A percentile compares a stretch with the other conserved stretches of the same genome.
These are phyloP conservation scores for Geosmithia flava DNA, from an alignment of 2,329 filamentous ascomycete species.

Conservation along the genomic window DNA sequence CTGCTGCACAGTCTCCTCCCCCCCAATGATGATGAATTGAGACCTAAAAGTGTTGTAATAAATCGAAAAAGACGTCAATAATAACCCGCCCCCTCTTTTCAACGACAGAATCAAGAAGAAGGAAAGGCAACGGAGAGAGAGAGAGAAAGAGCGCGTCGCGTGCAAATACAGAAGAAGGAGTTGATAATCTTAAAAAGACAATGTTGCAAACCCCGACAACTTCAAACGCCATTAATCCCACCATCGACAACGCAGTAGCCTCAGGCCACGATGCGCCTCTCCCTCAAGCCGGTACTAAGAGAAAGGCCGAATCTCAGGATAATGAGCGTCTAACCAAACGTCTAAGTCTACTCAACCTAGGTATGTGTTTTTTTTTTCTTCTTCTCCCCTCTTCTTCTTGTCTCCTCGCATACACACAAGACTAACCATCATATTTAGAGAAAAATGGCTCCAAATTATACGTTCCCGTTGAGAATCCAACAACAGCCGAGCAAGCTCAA, in stretches of 20 bases:
- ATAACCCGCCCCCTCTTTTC: no score
- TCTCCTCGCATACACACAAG: slow-evolving; percentile 5
- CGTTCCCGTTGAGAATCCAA: slow-evolving; percentile 45
- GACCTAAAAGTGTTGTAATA: no score
- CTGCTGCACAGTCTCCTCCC: no score
- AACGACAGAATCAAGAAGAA: no score
- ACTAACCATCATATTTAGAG: slow-evolving; percentile 27
- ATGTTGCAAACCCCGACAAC: slow-evolving; percentile 5
- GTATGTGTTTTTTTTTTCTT: slow-evolving; percentile 35
- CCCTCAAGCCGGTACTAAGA: slow-evolving; percentile 28
- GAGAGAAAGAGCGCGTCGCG: no score
- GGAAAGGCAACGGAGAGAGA: no score
- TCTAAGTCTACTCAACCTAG: slow-evolving; percentile 69
- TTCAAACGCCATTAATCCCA: slow-evolving; percentile 3
- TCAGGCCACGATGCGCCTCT: slow-evolving; percentile 4
- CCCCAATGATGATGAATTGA: no score
- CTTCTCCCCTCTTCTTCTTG: background rate
- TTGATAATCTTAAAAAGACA: background rate
- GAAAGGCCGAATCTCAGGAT: slow-evolving; percentile 47
- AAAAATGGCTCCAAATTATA: slow-evolving; percentile 52
- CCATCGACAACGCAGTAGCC: background rate
- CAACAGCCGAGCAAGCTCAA: slow-evolving; percentile 9
- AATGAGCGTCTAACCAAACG: slow-evolving; percentile 74
- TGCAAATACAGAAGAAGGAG: background rate
- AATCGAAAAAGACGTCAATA: no score